These are phyloP conservation scores for Verticillium isaacii DNA, from an alignment of 2,329 filamentous ascomycete species.

Conservation along the genomic window DNA sequence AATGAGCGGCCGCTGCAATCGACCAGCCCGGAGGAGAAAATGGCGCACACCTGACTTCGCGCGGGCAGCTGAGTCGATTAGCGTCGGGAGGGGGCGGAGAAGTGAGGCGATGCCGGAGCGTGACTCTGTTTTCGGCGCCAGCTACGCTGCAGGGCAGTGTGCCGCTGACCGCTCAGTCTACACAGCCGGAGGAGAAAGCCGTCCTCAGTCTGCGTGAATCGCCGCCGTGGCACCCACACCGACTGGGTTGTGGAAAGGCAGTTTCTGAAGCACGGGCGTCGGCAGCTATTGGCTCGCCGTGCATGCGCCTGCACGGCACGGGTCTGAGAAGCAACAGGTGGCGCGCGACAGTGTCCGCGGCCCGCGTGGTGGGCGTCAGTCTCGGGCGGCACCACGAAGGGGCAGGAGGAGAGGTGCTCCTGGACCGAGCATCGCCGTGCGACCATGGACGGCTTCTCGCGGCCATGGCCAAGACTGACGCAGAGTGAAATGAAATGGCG, in stretches of 20 bases:
- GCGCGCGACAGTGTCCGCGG: not conserved
- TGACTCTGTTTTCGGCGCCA: not conserved
- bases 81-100: not conserved
- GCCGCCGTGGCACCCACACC: not conserved
- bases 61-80: not conserved
- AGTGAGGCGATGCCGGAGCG: not conserved
- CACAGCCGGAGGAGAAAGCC: not conserved
- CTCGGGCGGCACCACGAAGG: not conserved
- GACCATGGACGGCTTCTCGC: not conserved
- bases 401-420: not conserved
- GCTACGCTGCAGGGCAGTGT: not conserved
- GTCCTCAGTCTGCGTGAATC: not conserved
- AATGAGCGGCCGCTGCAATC: not conserved
- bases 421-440: not conserved
- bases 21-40: not conserved
- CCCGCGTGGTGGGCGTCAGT: not conserved
- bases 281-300: not conserved
- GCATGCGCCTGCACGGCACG: not conserved
- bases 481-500: not conserved
- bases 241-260: not conserved
- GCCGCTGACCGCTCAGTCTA: not conserved
- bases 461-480: not conserved
- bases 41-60: not conserved
- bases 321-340: not conserved
- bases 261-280: not conserved